Evolutionary conservation across 148 eudicot genomes (phyloP).

Genomic region (Talinum fruticosum): DNA sequence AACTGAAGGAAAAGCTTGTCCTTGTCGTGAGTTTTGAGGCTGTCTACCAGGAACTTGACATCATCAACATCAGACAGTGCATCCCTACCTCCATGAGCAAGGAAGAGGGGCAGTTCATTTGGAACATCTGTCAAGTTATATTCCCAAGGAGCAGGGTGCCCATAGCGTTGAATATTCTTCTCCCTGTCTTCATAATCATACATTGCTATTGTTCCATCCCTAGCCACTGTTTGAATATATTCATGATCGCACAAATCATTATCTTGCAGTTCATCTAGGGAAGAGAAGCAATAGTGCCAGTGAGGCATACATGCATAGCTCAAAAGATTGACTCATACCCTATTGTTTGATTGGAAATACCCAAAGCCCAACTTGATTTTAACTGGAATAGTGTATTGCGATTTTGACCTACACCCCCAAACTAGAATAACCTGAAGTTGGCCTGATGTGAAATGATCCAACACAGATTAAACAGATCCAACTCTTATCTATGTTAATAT

Average conservation of each 20-base stretch:
- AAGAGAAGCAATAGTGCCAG: background rate
- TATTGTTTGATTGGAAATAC: no score
- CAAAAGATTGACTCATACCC: no score
- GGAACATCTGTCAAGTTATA: slow-evolving; percentile 51
- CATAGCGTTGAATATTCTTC: slow-evolving; percentile 45
- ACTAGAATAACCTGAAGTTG: no score
- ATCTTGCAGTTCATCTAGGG: background rate
- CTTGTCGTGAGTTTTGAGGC: slow-evolving; percentile 40
- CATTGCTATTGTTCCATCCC: slow-evolving; percentile 49
- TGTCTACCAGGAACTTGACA: slow-evolving; percentile 43
- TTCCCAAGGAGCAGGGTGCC: slow-evolving; percentile 43
- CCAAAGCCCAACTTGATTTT: no score
- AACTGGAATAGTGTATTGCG: no score
- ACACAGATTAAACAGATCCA: no score
- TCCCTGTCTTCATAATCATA: slow-evolving; percentile 39
- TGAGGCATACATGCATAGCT: no score
- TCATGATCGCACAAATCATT: background rate
- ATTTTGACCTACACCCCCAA: no score
- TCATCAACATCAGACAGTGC: slow-evolving; percentile 54
- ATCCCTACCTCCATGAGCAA: slow-evolving; percentile 58
- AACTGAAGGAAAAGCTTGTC: slow-evolving; percentile 52
- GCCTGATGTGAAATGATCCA: no score
- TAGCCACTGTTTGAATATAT: slow-evolving; percentile 37
- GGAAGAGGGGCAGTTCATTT: slow-evolving; percentile 47
- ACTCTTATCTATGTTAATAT: no score